Conservation (phyloP, 805 yeast genomes). For the Kregervanrija fluxuum region DNA sequence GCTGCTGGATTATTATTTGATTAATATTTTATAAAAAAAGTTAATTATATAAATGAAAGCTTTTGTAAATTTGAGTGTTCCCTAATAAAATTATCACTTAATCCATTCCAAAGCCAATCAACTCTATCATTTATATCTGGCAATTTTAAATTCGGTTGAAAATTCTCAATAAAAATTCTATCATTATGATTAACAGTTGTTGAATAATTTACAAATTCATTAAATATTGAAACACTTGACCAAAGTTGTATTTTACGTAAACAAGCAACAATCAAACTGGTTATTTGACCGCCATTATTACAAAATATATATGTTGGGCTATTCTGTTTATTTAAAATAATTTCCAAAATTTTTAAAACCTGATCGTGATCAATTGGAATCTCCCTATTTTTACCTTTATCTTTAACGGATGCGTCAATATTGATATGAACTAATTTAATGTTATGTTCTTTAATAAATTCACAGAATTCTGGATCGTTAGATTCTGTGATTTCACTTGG, state of each 20-base stretch:
- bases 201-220: constrained; percentile 74
- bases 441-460: constrained; percentile 46
- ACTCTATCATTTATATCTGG: constrained; percentile 36
- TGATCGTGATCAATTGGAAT: constrained; percentile 70
- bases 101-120: constrained; percentile 61
- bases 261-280: constrained; percentile 81
- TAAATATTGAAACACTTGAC: constrained; percentile 82
- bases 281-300: constrained; percentile 81
- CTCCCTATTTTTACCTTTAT: constrained; percentile 75
- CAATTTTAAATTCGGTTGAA: constrained; percentile 56
- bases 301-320: constrained; percentile 83
- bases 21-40: not conserved
- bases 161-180: constrained; percentile 74
- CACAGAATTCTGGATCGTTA: constrained; percentile 38
- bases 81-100: constrained; percentile 49
- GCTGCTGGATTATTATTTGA: constrained; percentile 76
- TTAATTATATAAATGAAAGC: constrained; percentile 9
- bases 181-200: constrained; percentile 78
- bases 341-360: constrained; percentile 52
- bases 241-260: constrained; percentile 76
- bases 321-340: constrained; percentile 48
- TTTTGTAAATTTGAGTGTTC: constrained; percentile 45
- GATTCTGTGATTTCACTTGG: constrained; percentile 57
- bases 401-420: constrained; percentile 50
- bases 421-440: constrained; percentile 65